Percentiles rank a stretch among this genome's conserved stretches.
Conservation (phyloP, 2,329 filamentous ascomycete genomes). For the Claviceps humidiphila region DNA sequence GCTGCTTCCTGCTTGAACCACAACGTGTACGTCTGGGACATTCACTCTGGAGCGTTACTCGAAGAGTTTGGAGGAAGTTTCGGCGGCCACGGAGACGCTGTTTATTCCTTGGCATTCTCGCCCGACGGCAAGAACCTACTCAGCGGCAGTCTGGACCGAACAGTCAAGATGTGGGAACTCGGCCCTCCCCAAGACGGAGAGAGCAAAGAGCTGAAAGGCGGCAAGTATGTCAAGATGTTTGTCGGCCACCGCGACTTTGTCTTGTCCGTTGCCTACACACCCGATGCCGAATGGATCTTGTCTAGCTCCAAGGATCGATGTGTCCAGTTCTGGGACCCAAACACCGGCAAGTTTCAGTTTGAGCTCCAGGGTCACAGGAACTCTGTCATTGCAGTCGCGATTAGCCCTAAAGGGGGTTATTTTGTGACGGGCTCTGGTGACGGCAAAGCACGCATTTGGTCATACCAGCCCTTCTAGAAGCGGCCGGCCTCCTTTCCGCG, state of each 20-base stretch:
- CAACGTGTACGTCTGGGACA: conserved; percentile 96
- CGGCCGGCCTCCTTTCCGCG: neutral
- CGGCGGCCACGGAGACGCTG: conserved; percentile 90
- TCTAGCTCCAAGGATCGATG: conserved; percentile 94
- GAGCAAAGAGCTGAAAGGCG: conserved; percentile 60
- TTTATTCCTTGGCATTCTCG: conserved; percentile 92
- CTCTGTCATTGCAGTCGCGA: conserved; percentile 93
- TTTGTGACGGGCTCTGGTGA: conserved; percentile 97
- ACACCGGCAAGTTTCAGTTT: conserved; percentile 84
- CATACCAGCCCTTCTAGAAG: conserved; percentile 45
- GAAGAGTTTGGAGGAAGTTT: conserved; percentile 76
- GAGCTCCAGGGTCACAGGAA: conserved; percentile 99
- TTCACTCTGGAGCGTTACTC: conserved; percentile 68
- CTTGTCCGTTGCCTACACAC: conserved; percentile 85
- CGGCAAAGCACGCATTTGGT: conserved; percentile 97
- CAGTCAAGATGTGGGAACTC: conserved; percentile 99
- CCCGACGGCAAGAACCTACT: conserved; percentile 88
- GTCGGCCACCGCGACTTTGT: conserved; percentile 98
- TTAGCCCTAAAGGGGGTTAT: conserved; percentile 72
- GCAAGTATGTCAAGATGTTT: conserved; percentile 91
- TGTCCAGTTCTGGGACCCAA: conserved; percentile 97
- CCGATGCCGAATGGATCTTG: conserved; percentile 93
- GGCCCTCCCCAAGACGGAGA: conserved; percentile 55
- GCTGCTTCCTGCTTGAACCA: conserved; percentile 93
- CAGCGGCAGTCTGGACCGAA: conserved; percentile 90